These are phyloP conservation scores for Alternaria postmessia DNA, from an alignment of 2,329 filamentous ascomycete genomes.

Conservation along the genomic window DNA sequence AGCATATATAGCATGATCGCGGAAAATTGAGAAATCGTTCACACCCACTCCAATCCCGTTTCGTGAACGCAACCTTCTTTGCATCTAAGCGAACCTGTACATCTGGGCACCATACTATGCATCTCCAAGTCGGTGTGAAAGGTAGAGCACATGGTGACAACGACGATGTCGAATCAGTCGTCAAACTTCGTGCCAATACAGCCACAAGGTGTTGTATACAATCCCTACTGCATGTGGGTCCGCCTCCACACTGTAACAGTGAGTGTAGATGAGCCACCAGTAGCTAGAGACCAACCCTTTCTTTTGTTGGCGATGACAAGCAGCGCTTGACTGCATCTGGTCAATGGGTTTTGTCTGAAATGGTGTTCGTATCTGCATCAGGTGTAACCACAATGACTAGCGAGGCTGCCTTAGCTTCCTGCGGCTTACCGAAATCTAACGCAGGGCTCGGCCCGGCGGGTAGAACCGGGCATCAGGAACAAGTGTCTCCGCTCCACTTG, in stretches of 20 bases:
- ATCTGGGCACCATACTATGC: not conserved
- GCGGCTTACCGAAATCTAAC: not conserved
- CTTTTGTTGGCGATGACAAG: not conserved
- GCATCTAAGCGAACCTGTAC: not conserved
- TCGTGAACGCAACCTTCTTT: not conserved
- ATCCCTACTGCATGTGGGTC: not conserved
- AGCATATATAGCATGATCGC: not conserved
- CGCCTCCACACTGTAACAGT: no score
- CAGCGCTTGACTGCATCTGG: not conserved
- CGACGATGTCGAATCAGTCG: no score
- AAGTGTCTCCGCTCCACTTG: not conserved
- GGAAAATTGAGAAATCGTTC: not conserved
- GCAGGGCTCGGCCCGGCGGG: not conserved
- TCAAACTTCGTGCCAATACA: no score
- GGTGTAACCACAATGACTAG: not conserved
- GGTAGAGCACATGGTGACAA: rapidly evolving
- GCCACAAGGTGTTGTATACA: not conserved
- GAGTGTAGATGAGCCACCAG: no score
- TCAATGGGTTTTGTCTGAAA: not conserved
- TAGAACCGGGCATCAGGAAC: not conserved
- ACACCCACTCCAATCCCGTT: not conserved
- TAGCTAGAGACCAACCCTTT: rapidly evolving
- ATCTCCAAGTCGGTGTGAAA: not conserved
- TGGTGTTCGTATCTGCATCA: not conserved
- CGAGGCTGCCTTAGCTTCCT: not conserved